phyloP scores from a whole-genome alignment of 1,284 basidiomycete genomes.

The Rhodotorula sp. region DNA sequence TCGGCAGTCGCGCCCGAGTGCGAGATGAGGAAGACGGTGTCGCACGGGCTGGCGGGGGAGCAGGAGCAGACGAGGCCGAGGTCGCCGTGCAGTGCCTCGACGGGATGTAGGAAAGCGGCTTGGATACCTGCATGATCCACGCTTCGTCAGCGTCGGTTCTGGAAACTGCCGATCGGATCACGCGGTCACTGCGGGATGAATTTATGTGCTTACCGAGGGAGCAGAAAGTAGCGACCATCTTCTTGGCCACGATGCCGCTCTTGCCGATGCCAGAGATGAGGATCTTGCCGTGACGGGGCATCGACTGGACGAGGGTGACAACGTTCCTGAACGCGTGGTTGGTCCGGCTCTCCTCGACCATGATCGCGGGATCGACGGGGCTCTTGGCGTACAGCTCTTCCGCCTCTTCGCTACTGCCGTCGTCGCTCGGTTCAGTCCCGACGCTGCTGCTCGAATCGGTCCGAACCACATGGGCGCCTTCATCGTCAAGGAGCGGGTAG shows the following conservation, averaged over 20 bases:
- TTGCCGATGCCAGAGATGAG: constrained; percentile 52
- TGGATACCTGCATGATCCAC: constrained; percentile 43
- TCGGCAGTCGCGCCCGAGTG: constrained; percentile 51
- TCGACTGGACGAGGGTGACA: constrained; percentile 30
- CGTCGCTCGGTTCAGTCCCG: constrained; percentile 11
- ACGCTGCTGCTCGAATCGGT: neutral
- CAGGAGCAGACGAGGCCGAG: constrained; percentile 49
- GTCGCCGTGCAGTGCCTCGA: constrained; percentile 51
- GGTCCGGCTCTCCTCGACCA: constrained; percentile 13
- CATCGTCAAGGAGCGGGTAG: constrained; percentile 35
- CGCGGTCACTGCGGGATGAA: no score
- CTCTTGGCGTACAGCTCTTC: neutral
- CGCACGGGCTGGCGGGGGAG: constrained; percentile 37
- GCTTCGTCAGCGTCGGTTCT: neutral
- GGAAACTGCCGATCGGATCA: neutral
- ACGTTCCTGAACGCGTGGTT: constrained; percentile 36
- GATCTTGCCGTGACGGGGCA: constrained; percentile 48
- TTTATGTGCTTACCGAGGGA: constrained; percentile 36
- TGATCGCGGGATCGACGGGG: neutral
- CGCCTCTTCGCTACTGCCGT: constrained; percentile 7
- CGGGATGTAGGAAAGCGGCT: constrained; percentile 50
- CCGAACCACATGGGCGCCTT: constrained; percentile 11
- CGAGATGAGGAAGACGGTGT: constrained; percentile 49
- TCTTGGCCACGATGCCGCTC: constrained; percentile 45
- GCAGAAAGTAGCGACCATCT: constrained; percentile 45